Conservation (phyloP, 371 early-diverging fungal genomes). For the Gilbertella persicaria region DNA sequence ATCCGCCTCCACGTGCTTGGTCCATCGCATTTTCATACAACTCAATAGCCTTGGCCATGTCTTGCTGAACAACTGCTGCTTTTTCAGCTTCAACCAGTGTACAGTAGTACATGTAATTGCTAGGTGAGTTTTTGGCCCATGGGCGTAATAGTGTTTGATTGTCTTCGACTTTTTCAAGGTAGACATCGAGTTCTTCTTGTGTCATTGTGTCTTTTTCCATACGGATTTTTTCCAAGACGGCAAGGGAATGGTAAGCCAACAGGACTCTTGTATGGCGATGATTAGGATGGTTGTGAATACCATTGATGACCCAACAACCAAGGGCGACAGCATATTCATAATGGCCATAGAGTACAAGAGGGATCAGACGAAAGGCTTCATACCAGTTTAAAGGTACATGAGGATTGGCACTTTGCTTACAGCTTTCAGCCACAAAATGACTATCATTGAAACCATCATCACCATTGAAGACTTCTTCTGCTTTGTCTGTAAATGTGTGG, state of each 20-base stretch:
- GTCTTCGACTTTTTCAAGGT: conserved; percentile 18
- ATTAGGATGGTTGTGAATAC: conserved; percentile 36
- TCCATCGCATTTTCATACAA: conserved; percentile 46
- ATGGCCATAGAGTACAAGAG: conserved; percentile 43
- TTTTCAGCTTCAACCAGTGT: conserved; percentile 43
- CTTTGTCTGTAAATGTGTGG: conserved; percentile 26
- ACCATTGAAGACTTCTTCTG: conserved; percentile 37
- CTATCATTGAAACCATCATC: conserved; percentile 48
- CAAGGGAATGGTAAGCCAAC: conserved; percentile 33
- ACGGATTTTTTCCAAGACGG: conserved; percentile 37
- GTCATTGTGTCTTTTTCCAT: conserved; percentile 7
- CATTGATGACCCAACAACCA: conserved; percentile 30
- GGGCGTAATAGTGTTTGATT: conserved; percentile 32
- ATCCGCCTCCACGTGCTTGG: conserved; percentile 31
- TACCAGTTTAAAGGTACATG: conserved; percentile 42
- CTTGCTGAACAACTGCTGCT: conserved; percentile 11
- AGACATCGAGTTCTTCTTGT: conserved; percentile 13
- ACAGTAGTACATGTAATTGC: conserved; percentile 39
- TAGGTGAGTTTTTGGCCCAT: conserved; percentile 30
- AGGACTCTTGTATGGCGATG: conserved; percentile 43
- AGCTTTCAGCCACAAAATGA: conserved; percentile 40
- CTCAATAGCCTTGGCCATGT: conserved; percentile 17
- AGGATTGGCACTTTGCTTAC: conserved; percentile 35
- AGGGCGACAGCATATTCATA: conserved; percentile 38
- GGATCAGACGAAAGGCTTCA: conserved; percentile 39